Evolutionary conservation across 495 filamentous ascomycete genomes (phyloP).

Genomic region (Aspergillus ostianus): DNA sequence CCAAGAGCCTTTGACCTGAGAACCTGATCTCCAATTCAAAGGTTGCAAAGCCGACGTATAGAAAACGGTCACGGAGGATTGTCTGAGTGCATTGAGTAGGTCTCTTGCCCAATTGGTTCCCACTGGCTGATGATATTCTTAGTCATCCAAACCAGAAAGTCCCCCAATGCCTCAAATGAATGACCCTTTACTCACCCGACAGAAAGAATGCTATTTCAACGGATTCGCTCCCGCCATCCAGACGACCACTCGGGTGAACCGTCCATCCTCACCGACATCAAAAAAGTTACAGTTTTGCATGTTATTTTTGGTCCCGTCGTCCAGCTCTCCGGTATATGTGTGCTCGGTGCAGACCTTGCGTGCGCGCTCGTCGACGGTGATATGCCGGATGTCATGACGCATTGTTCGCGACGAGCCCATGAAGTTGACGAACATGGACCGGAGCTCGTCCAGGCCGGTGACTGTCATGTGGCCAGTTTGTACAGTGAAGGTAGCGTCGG

Average conservation of each 20-base stretch:
- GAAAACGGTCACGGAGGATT: too few species aligned
- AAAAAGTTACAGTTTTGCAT: slow-evolving; percentile 17
- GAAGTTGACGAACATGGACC: slow-evolving; percentile 8
- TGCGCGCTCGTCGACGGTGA: slow-evolving; percentile 7
- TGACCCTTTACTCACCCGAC: too few species aligned
- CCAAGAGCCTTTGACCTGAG: too few species aligned
- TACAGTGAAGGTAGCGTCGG: slow-evolving; percentile 9
- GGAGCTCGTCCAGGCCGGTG: slow-evolving; percentile 3
- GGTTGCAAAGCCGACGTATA: too few species aligned
- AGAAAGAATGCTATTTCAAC: background rate
- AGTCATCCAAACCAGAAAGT: too few species aligned
- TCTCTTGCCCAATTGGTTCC: too few species aligned
- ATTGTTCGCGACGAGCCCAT: slow-evolving; percentile 3
- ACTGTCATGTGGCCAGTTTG: slow-evolving; percentile 2
- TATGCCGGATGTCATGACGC: slow-evolving; percentile 4
- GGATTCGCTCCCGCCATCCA: slow-evolving; percentile 15
- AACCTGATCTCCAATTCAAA: too few species aligned
- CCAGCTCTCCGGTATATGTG: slow-evolving; percentile 3
- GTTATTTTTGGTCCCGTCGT: slow-evolving; percentile 7
- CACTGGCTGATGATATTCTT: too few species aligned
- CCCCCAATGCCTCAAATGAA: too few species aligned
- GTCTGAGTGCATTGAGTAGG: too few species aligned
- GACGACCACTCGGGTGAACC: slow-evolving; percentile 9
- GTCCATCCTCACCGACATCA: slow-evolving; percentile 11
- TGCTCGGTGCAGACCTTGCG: slow-evolving; percentile 12